phyloP scores from a whole-genome alignment of 2,329 filamentous ascomycete genomes.

The Xylariaceae sp. region DNA sequence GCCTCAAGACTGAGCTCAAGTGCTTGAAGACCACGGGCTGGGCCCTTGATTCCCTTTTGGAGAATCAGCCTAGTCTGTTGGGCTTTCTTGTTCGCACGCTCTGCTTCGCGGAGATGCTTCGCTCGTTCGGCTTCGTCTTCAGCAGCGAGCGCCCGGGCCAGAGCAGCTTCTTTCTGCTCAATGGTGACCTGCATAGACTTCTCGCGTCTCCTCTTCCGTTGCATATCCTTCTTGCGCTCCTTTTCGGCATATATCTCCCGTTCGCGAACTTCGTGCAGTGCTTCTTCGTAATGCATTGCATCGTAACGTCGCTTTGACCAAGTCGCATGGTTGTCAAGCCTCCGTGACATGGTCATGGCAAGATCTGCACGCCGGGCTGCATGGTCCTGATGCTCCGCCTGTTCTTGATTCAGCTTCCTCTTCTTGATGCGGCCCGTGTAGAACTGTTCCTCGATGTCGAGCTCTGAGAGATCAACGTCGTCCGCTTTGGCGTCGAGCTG shows the following conservation, averaged over 20 bases:
- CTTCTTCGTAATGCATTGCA: conserved; percentile 70
- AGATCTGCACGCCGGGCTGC: conserved; percentile 58
- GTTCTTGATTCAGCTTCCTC: conserved; percentile 61
- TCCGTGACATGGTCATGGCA: conserved; percentile 51
- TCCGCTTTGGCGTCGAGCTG: conserved; percentile 36
- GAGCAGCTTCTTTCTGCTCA: conserved; percentile 79
- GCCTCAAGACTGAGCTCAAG: conserved; percentile 78
- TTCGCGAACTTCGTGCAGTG: conserved; percentile 79
- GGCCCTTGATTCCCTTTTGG: conserved; percentile 80
- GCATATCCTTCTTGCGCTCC: conserved; percentile 99
- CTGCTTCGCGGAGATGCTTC: conserved; percentile 77
- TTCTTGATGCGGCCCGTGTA: conserved; percentile 58
- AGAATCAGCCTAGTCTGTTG: conserved; percentile 83
- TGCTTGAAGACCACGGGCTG: conserved; percentile 59
- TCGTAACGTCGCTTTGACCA: conserved; percentile 72
- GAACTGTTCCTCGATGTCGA: conserved; percentile 39
- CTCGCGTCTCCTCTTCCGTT: conserved; percentile 89
- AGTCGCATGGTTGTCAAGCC: conserved; percentile 63
- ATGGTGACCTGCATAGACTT: conserved; percentile 93
- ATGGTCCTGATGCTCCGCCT: conserved; percentile 57
- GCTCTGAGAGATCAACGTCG: conserved; percentile 37
- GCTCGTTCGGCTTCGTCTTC: conserved; percentile 77
- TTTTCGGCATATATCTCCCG: conserved; percentile 92
- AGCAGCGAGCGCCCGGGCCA: conserved; percentile 71
- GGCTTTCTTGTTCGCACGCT: conserved; percentile 87